These are phyloP conservation scores for Heritiera fomes DNA, from an alignment of 345 rosid species.

Conservation along the genomic window DNA sequence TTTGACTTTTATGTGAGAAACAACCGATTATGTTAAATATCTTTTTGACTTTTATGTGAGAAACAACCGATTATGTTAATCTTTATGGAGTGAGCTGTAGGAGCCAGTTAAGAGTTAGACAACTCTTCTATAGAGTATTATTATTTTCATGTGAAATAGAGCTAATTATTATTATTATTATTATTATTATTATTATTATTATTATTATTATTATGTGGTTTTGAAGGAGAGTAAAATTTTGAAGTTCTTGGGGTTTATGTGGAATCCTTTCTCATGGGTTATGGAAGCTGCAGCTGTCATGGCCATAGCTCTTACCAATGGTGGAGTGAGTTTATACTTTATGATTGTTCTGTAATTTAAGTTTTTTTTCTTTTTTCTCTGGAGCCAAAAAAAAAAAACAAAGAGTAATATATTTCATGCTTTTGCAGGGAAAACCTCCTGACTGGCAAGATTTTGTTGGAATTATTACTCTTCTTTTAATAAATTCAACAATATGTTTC, in stretches of 20 bases:
- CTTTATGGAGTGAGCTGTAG: background rate
- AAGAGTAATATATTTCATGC: background rate
- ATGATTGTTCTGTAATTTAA: background rate
- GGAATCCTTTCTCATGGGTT: constrained; percentile 80
- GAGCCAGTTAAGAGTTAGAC: no score
- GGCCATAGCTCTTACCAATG: constrained; percentile 77
- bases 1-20: background rate
- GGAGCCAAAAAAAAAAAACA: no score
- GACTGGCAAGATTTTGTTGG: constrained; percentile 80
- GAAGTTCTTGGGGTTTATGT: constrained; percentile 68
- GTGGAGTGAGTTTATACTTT: constrained; percentile 46
- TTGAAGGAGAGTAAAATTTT: constrained; percentile 60
- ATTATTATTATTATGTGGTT: background rate
- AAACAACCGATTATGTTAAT: background rate
- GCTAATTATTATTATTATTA: no score
- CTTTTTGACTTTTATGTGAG: background rate
- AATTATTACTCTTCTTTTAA: constrained; percentile 50
- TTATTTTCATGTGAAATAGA: background rate
- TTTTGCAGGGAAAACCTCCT: constrained; percentile 56
- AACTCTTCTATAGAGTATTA: background rate
- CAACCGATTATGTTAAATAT: no score
- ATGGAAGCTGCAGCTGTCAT: constrained; percentile 80
- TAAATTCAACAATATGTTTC: constrained; percentile 69
- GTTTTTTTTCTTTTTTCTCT: no score
- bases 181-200: no score